These are phyloP conservation scores for Candida sojae DNA, from an alignment of 1,139 yeast genomes.

Conservation along the genomic window DNA sequence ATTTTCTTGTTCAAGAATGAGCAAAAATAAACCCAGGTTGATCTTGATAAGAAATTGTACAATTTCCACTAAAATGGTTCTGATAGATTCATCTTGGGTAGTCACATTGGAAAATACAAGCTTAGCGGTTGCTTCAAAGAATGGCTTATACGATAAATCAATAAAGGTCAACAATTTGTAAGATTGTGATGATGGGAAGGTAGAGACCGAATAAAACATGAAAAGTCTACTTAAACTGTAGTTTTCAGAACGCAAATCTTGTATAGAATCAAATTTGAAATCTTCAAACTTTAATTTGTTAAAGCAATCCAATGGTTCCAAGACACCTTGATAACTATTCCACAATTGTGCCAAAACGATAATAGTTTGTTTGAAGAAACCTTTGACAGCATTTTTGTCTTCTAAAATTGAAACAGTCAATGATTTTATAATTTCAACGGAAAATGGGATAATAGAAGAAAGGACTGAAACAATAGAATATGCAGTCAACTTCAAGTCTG, in stretches of 20 bases:
- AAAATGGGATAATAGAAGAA: constrained; percentile 69
- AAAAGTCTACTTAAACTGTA: constrained; percentile 35
- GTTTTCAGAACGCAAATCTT: constrained; percentile 24
- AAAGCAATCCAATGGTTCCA: constrained; percentile 19
- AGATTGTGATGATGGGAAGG: constrained; percentile 19
- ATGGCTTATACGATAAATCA: constrained; percentile 19
- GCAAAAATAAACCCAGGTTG: constrained; percentile 42
- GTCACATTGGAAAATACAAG: constrained; percentile 22
- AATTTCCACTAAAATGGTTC: constrained; percentile 36
- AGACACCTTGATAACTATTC: constrained; percentile 27
- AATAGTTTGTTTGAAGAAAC: constrained; percentile 32
- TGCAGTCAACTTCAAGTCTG: constrained; percentile 79
- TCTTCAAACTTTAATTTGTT: constrained; percentile 13
- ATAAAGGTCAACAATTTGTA: constrained; percentile 25
- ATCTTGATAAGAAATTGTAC: constrained; percentile 46
- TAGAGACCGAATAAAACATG: constrained; percentile 27
- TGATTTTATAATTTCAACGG: constrained; percentile 62
- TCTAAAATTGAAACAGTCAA: constrained; percentile 63
- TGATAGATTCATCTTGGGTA: constrained; percentile 20
- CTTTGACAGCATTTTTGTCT: constrained; percentile 21
- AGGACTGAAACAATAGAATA: constrained; percentile 81
- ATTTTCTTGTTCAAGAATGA: constrained; percentile 35
- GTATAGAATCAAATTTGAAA: constrained; percentile 7
- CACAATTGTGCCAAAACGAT: constrained; percentile 46
- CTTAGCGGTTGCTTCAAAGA: constrained; percentile 25